Percentiles rank a stretch among this genome's conserved stretches.
Evolutionary conservation across 805 yeast species (phyloP).

Genomic region (Ogataea naganishii): DNA sequence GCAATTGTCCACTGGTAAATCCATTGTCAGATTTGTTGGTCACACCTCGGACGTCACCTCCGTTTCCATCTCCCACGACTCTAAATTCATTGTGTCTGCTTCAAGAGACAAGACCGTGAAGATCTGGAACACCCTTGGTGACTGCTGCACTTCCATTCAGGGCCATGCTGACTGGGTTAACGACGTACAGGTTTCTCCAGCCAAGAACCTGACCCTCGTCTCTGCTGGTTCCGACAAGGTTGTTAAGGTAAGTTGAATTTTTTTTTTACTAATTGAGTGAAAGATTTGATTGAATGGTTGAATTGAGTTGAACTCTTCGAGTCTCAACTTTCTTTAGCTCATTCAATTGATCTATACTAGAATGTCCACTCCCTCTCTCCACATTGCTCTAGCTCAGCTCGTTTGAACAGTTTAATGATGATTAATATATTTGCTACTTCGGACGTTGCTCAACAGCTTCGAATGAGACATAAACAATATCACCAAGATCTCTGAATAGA

Average conservation of each 20-base stretch:
- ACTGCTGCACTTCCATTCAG: slow-evolving; percentile 86
- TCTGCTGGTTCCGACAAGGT: slow-evolving; percentile 99
- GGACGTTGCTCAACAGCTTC: slow-evolving; percentile 60
- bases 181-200: slow-evolving; percentile 94
- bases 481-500: slow-evolving; percentile 98
- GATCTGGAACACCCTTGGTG: slow-evolving; percentile 99
- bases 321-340: not conserved
- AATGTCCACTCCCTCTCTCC: not conserved
- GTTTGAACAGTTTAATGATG: slow-evolving; percentile 75
- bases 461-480: slow-evolving; percentile 90
- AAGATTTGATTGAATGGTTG: not conserved
- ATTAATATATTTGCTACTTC: slow-evolving; percentile 97
- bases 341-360: no score
- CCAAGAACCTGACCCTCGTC: slow-evolving; percentile 63
- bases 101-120: slow-evolving; percentile 98
- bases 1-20: slow-evolving; percentile 92
- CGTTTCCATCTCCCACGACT: slow-evolving; percentile 91
- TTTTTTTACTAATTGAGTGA: slow-evolving; percentile 2
- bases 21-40: slow-evolving; percentile 92
- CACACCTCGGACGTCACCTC: slow-evolving; percentile 97
- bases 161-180: slow-evolving; percentile 99
- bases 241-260: slow-evolving; percentile 82
- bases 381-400: not conserved
- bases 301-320: not conserved
- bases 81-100: slow-evolving; percentile 97